Conservation (phyloP, 495 filamentous ascomycete genomes). For the Penicillium mononematosum region DNA sequence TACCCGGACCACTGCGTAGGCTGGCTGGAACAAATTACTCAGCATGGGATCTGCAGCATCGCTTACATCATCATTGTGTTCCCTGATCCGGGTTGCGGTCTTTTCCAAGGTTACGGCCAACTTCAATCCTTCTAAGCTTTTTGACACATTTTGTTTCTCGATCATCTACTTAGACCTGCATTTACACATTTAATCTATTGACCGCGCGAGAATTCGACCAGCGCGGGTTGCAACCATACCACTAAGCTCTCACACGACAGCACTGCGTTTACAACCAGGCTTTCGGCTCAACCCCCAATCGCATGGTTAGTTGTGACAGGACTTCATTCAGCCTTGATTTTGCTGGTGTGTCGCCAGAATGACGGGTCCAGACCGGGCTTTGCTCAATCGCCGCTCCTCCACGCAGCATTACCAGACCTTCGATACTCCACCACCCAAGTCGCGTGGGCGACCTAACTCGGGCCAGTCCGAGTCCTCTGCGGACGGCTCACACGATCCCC, state of each 20-base stretch:
- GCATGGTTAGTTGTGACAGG: slow-evolving; percentile 10
- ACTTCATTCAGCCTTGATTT: slow-evolving; percentile 1
- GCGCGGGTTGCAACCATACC: not conserved
- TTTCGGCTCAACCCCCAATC: slow-evolving; percentile 14
- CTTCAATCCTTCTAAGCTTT: not conserved
- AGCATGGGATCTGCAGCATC: slow-evolving; percentile 3
- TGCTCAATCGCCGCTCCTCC: slow-evolving; percentile 61
- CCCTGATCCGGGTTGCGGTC: slow-evolving; percentile 7
- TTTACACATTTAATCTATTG: not conserved
- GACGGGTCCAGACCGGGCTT: slow-evolving; percentile 30
- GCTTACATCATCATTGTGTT: slow-evolving; percentile 16
- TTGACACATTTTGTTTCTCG: not conserved
- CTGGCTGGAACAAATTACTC: slow-evolving; percentile 6
- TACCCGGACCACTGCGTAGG: not conserved
- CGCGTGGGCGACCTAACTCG: slow-evolving; percentile 62
- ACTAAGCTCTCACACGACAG: slow-evolving; percentile 14
- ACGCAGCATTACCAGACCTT: slow-evolving; percentile 92
- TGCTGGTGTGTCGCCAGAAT: slow-evolving; percentile 21
- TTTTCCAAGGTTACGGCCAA: not conserved
- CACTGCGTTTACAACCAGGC: slow-evolving; percentile 10
- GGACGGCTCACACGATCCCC: slow-evolving; percentile 21
- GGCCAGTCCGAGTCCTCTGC: slow-evolving; percentile 47
- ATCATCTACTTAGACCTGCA: not conserved
- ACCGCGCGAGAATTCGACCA: not conserved
- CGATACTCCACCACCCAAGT: slow-evolving; percentile 81